Evolutionary conservation across 1,139 yeast genomes (phyloP), one percentile per base, ranked within the genome.

Genomic region (Yamadazyma atmosphaerica): DNA sequence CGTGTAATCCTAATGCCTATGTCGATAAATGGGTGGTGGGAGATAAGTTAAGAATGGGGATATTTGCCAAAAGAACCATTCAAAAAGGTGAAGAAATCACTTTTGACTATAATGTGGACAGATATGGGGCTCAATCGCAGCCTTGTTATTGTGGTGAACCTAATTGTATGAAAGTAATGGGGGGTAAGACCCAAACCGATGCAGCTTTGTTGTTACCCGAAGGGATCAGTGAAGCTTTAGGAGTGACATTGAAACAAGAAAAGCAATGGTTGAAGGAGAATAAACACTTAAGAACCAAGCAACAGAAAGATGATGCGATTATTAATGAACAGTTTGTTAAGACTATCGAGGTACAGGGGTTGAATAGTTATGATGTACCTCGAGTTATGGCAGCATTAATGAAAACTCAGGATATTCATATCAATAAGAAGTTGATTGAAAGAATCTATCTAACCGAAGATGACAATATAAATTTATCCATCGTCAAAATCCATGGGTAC

Each of bases 21-120:
- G 96, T 92, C 32, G 97, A 90, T 60, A 92, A 92, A 65, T 92
- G 98, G 98, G 94, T 89, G 14, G 98, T 92, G 12, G 92, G 90
- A 15, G 87, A 86, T 47, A 85, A 86, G 57, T 72, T 88, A 44
- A 75, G 89, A 50, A 92, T 92, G 98, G 98, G 98, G 27, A 86
- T 92, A 17, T 92, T 92, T 60, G 87, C 97, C 38, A 85, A 86
- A 51, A 70, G 95, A 47, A 63, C 69, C 24, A 87, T 92, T 39
- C 42, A 51, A n/a, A 62, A 63, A 40, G 96, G 96, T 34, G 98
- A 92, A 60, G 98, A 92, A 58, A 81, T 92, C 46, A 87, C 97
- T 0, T 87, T 92, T 64, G 96, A 92, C 62, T 92, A 92, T 61
- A 92, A 92, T 56, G 98, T 92, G 19, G 98, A 92, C 61, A 72